Base-by-base conservation (phyloP, 345 rosid species). In the Raphanus raphanistrum region DNA sequence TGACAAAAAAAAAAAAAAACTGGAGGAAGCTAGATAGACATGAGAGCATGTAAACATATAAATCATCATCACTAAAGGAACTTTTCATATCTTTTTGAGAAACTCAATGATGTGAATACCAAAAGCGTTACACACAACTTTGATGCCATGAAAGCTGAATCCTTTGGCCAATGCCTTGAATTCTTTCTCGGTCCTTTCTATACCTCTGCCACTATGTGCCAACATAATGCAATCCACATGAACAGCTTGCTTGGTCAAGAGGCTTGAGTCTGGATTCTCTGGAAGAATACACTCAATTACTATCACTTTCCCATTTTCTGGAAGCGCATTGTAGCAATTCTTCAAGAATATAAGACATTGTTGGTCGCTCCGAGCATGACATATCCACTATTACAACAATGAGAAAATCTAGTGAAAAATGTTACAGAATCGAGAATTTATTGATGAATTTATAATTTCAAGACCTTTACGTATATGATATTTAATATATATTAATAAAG, bases 141-240 rank as follows among this genome's bases (percentile, higher is more conserved):
- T 75, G 82, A 94, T 88, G 1, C 92, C 93, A 28, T 85, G 80
- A 41, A 94, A 94, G 6, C 98, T 97, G 2, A 94, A 85, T 58
- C 76, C 88, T 76, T 83, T 84, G 1, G 96, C 97, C 59, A 94
- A 79, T 17, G 88, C 88, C 82, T 84, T 88, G 12, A 93, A 93
- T 57, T 93, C 97, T 80, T 84, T 86, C 66, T 76, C 79, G 0
- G 97, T 94, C 75, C 98, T 86, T 79, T 94, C 98, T 85, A 90
- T 92, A 29, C 96, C 98, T 6, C 98, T 96, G 0, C 93, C n/a
- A n/a, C n/a, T n/a, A 58, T 89, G 97, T 64, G 98, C 94, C 90
- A 94, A 76, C 98, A 94, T 94, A 82, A 92, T 85, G 69, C 85
- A 78, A 67, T 94, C 98, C 0, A 88, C 78, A 73, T 94, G 96